Evolutionary conservation across 1,139 yeast species (phyloP), one percentile per base, ranked within the genome.

Genomic region (Meyerozyma athensensis): DNA sequence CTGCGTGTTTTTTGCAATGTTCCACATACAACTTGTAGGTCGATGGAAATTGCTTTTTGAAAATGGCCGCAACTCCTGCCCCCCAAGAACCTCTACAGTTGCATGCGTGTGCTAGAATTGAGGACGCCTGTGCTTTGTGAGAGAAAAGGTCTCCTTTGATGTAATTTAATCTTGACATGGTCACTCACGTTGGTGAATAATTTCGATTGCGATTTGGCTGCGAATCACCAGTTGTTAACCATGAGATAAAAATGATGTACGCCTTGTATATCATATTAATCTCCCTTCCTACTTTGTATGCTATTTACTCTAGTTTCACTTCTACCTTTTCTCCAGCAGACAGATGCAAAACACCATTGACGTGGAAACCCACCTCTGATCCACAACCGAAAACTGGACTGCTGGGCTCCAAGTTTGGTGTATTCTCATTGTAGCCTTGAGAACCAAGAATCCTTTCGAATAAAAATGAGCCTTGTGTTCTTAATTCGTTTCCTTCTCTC

Each of bases 1-100:
- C 46, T 0, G 59, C 38, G 12, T 58, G 44, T 4, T 54, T 40
- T 4, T 51, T 42, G 52, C 92, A 83, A 49, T 77, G 73, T 1
- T 61, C 49, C 12, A 58, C 58, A 53, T 84, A 81, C 7, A 47
- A 40, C 32, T 52, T 46, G 47, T 72, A 79, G 1, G 86, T 52
- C 39, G 61, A 50, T 2, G 86, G 86, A 52, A 65, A 82, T 38
- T 64, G 54, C 20, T 48, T 45, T 24, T 65, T 65, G 53, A 84
- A 78, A 7, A 58, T 65, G 2, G 65, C 65, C 0, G 90, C 92
- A 2, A 86, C 76, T 0, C 96, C 96, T 0, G 86, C 92, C 4
- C 95, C 94, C 96, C 96, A 86, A 0, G 71, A 54, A 0, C 95
- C 96, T 23, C 70, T 65, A 38, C 89, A 80, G 52, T 86, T 86